A percentile compares a stretch with the other conserved stretches of the same genome.
These are phyloP conservation scores for Mycena metata DNA, from an alignment of 768 basidiomycete species.

Conservation along the genomic window DNA sequence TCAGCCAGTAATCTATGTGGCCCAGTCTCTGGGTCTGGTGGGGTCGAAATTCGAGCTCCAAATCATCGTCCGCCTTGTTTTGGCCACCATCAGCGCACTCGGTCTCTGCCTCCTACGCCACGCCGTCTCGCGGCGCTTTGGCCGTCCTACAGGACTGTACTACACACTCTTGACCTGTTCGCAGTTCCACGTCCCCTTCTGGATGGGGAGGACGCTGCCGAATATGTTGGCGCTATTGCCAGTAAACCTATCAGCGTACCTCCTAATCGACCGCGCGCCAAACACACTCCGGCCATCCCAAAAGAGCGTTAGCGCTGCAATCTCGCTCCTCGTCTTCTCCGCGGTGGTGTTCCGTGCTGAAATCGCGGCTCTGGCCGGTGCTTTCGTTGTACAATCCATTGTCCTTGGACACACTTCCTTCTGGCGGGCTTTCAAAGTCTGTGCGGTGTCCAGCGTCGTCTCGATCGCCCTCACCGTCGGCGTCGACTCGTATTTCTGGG, in stretches of 20 bases:
- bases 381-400: slow-evolving; percentile 70
- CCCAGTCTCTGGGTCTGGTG: slow-evolving; percentile 57
- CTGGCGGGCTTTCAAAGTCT: slow-evolving; percentile 60
- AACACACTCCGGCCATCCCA: slow-evolving; percentile 55
- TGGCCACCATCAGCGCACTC: slow-evolving; percentile 75
- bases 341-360: slow-evolving; percentile 87
- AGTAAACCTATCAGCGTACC: slow-evolving; percentile 73
- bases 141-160: slow-evolving; percentile 64
- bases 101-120: slow-evolving; percentile 75
- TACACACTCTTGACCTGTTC: slow-evolving; percentile 80
- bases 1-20: slow-evolving; percentile 62
- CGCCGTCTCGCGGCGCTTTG: slow-evolving; percentile 75
- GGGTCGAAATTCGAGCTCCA: slow-evolving; percentile 77
- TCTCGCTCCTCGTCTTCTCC: slow-evolving; percentile 75
- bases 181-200: slow-evolving; percentile 94
- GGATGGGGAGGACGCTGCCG: slow-evolving; percentile 93
- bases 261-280: slow-evolving; percentile 60
- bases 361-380: slow-evolving; percentile 73
- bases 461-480: slow-evolving; percentile 69
- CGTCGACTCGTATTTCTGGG: slow-evolving; percentile 93
- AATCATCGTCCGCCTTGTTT: slow-evolving; percentile 77
- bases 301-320: slow-evolving; percentile 53
- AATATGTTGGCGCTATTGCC: slow-evolving; percentile 92
- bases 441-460: slow-evolving; percentile 59
- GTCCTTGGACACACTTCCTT: slow-evolving; percentile 58